Percentiles rank a stretch among this genome's conserved stretches.
Evolutionary conservation across 768 basidiomycete genomes (phyloP).

Genomic region (Coprinellus micaceus): DNA sequence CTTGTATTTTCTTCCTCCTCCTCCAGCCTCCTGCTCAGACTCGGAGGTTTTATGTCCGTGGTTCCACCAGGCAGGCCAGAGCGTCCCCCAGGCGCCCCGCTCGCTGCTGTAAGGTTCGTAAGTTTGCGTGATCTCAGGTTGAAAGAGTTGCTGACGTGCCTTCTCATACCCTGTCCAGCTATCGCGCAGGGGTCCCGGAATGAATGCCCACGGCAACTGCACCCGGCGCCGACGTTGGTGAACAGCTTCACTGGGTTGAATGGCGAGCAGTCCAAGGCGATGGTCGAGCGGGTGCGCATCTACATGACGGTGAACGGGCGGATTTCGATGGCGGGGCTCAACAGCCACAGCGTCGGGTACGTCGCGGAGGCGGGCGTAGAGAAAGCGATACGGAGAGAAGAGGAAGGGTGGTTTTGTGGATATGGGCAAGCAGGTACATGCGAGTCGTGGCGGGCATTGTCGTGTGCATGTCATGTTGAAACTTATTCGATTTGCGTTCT

Average conservation of each 20-base stretch:
- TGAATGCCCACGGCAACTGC: too few species aligned
- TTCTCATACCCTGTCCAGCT: constrained; percentile 33
- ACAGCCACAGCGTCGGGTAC: constrained; percentile 72
- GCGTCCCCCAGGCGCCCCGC: constrained; percentile 48
- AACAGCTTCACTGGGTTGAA: constrained; percentile 81
- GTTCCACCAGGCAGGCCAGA: too few species aligned
- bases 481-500: constrained; percentile 18
- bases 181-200: constrained; percentile 93
- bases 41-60: too few species aligned
- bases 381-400: constrained; percentile 91
- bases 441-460: constrained; percentile 31
- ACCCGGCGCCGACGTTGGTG: background rate
- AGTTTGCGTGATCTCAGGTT: constrained; percentile 7
- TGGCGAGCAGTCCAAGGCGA: constrained; percentile 56
- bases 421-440: constrained; percentile 90
- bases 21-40: too few species aligned
- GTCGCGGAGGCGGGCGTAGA: too few species aligned
- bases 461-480: constrained; percentile 9
- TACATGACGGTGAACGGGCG: constrained; percentile 86
- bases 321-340: constrained; percentile 94
- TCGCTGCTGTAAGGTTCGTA: constrained; percentile 44
- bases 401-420: constrained; percentile 81
- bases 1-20: too few species aligned
- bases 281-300: constrained; percentile 73
- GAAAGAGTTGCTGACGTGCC: constrained; percentile 12